These are phyloP conservation scores for Lagenidium giganteum DNA, from an alignment of 352 stramenopile genomes.

Conservation along the genomic window DNA sequence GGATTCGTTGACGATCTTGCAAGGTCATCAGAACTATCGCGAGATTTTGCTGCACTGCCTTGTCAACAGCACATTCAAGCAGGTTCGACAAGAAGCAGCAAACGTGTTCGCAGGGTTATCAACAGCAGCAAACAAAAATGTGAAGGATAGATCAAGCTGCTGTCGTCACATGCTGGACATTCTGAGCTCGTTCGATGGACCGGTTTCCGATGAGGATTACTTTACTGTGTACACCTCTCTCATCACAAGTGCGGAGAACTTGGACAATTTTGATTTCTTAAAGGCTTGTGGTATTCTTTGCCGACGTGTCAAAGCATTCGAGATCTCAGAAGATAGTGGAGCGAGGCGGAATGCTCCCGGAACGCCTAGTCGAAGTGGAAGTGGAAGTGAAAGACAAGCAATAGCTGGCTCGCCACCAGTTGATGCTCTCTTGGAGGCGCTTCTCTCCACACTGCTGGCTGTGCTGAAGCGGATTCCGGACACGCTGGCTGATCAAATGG, in stretches of 20 bases:
- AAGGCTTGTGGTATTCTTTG: constrained; percentile 38
- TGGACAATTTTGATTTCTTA: constrained; percentile 42
- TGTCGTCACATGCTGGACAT: constrained; percentile 47
- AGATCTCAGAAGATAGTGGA: constrained; percentile 16
- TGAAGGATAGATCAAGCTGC: constrained; percentile 19
- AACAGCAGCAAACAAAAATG: too few species aligned
- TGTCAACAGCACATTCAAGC: constrained; percentile 35
- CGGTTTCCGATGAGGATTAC: constrained; percentile 48
- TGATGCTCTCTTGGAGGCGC: constrained; percentile 43
- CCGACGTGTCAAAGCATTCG: constrained; percentile 41
- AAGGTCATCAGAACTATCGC: not conserved
- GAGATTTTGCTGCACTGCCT: constrained; percentile 41
- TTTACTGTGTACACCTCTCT: constrained; percentile 59
- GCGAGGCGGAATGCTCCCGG: not conserved
- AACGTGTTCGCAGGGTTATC: constrained; percentile 35
- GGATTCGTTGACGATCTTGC: too few species aligned
- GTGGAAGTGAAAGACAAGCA: constrained; percentile 13
- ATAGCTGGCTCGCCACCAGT: constrained; percentile 10
- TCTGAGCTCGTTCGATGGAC: constrained; percentile 37
- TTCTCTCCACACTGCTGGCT: constrained; percentile 51
- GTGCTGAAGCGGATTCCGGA: constrained; percentile 53
- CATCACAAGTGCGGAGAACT: constrained; percentile 34
- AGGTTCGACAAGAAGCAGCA: constrained; percentile 42
- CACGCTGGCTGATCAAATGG: constrained; percentile 39
- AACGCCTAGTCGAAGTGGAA: too few species aligned